A percentile compares a stretch with the other conserved stretches of the same genome.
These are phyloP conservation scores for Monilinia vaccinii-corymbosi DNA, from an alignment of 2,329 filamentous ascomycete genomes.

Conservation along the genomic window DNA sequence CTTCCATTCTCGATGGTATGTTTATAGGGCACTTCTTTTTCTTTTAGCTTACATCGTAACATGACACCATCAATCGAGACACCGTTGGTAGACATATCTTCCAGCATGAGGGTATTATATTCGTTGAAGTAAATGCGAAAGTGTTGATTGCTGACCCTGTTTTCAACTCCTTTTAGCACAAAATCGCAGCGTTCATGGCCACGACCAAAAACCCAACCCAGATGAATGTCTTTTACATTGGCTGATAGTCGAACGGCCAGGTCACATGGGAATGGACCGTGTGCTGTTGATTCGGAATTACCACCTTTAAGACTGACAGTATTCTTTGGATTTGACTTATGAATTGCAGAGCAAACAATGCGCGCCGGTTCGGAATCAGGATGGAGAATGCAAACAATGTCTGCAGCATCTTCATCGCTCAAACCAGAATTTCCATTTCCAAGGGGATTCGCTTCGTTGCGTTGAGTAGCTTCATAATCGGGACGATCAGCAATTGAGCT, in stretches of 20 bases:
- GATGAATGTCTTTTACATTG: slow-evolving; percentile 52
- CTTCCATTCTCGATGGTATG: slow-evolving; percentile 29
- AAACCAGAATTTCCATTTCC: slow-evolving; percentile 78
- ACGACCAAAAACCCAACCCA: slow-evolving; percentile 82
- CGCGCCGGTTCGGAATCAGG: slow-evolving; percentile 67
- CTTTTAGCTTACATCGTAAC: slow-evolving; percentile 45
- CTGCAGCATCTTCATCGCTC: slow-evolving; percentile 70
- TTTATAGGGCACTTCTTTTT: slow-evolving; percentile 33
- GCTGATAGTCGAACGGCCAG: slow-evolving; percentile 77
- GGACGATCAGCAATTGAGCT: slow-evolving; percentile 15
- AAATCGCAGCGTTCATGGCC: slow-evolving; percentile 65
- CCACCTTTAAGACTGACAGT: slow-evolving; percentile 46
- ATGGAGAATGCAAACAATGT: slow-evolving; percentile 83
- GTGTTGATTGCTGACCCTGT: slow-evolving; percentile 84
- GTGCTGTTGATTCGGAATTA: slow-evolving; percentile 16
- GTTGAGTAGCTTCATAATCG: slow-evolving; percentile 56
- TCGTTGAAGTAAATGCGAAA: slow-evolving; percentile 88
- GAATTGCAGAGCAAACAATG: slow-evolving; percentile 48
- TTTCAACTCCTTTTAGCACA: slow-evolving; percentile 55
- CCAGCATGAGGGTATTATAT: slow-evolving; percentile 80
- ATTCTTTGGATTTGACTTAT: slow-evolving; percentile 44
- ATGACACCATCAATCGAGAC: slow-evolving; percentile 72
- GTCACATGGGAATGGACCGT: slow-evolving; percentile 37
- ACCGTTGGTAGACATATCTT: slow-evolving; percentile 93
- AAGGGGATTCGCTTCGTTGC: slow-evolving; percentile 66